Evolutionary conservation across 495 filamentous ascomycete species (phyloP).

Genomic region (Trichoderma asperelloides): DNA sequence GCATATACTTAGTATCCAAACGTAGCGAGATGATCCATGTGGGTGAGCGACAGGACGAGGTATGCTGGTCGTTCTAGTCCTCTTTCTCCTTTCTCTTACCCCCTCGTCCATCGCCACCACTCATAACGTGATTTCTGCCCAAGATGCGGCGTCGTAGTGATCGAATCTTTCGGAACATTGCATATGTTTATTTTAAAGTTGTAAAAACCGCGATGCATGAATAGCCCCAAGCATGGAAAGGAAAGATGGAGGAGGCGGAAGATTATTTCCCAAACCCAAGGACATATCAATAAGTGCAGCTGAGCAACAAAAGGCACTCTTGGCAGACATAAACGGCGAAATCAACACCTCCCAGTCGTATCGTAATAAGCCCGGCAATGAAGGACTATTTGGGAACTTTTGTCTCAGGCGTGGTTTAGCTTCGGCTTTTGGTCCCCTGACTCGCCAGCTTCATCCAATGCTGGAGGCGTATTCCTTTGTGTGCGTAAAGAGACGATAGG

Average conservation of each 20-base stretch:
- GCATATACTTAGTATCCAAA: too few species aligned
- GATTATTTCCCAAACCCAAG: not conserved
- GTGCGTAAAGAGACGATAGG: not conserved
- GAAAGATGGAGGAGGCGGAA: not conserved
- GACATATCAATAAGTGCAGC: not conserved
- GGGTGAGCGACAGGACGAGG: too few species aligned
- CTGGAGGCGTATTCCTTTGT: not conserved
- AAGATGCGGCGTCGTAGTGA: not conserved
- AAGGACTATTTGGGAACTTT: not conserved
- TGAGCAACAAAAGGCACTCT: not conserved
- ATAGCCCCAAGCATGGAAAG: not conserved
- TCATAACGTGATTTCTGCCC: not conserved
- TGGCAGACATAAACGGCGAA: not conserved
- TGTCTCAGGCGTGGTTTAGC: not conserved
- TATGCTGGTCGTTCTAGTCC: not conserved
- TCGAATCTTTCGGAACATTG: not conserved
- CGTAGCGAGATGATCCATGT: too few species aligned
- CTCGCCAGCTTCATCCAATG: not conserved
- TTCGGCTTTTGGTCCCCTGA: not conserved
- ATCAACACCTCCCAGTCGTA: not conserved
- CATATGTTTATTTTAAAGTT: constrained; percentile 5
- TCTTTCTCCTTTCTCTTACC: not conserved
- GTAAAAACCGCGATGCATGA: not conserved
- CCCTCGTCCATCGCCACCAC: not conserved
- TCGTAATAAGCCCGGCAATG: not conserved